Percentiles rank a stretch among this genome's conserved stretches.
These are phyloP conservation scores for Canna indica DNA, from an alignment of 176 grass and related monocot genomes.

Conservation along the genomic window DNA sequence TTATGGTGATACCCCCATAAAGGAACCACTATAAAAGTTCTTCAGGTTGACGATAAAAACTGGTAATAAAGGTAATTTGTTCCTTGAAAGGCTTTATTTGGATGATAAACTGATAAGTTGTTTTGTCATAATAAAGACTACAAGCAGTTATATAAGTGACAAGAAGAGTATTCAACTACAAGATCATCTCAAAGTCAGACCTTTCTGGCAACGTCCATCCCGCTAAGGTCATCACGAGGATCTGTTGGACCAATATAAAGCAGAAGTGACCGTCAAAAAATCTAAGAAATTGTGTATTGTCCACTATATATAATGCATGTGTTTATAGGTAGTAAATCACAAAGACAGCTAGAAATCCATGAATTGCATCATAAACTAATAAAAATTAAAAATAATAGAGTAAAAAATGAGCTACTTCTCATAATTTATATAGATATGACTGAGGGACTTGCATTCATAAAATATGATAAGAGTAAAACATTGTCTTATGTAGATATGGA, in stretches of 20 bases:
- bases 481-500: too few relatives aligned
- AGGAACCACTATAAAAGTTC: too few relatives aligned
- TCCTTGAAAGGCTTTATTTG: neutral
- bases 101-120: neutral
- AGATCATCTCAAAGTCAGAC: slow-evolving; percentile 22
- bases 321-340: neutral
- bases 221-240: slow-evolving; percentile 90
- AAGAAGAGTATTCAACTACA: neutral
- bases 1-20: neutral
- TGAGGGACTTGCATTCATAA: too few relatives aligned
- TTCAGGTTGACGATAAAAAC: neutral
- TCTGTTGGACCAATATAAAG: slow-evolving; percentile 44
- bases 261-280: neutral
- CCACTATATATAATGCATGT: neutral
- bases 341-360: neutral
- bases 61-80: neutral
- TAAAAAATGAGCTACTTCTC: neutral
- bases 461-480: too few relatives aligned
- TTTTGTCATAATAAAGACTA: neutral
- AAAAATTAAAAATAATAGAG: neutral
- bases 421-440: too few relatives aligned
- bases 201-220: slow-evolving; percentile 95
- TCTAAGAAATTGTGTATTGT: neutral
- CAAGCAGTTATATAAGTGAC: neutral
- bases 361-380: neutral